Evolutionary conservation across 306 rosid genomes (phyloP).

Genomic region (Styphnolobium japonicum): DNA sequence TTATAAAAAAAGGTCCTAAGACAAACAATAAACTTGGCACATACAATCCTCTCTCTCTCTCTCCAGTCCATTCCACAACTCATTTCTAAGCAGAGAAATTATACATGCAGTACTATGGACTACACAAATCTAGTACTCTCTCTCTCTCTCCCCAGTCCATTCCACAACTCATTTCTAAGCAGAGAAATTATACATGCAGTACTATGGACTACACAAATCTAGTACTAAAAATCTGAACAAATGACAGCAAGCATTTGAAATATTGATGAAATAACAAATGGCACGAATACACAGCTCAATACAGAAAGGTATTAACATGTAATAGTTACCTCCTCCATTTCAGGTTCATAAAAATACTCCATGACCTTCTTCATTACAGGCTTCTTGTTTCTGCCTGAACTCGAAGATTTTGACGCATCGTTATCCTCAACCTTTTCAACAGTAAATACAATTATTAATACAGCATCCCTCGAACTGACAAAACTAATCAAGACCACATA

Average conservation of each 20-base stretch:
- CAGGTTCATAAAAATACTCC: conserved; percentile 99
- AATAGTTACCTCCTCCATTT: conserved; percentile 89
- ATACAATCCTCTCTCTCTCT: neutral
- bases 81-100: neutral
- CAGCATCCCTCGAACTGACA: conserved; percentile 2
- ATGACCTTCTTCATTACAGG: conserved; percentile 70
- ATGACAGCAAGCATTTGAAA: conserved; percentile 6
- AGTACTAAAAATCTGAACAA: neutral
- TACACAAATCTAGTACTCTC: neutral
- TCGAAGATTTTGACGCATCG: conserved; percentile 63
- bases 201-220: neutral
- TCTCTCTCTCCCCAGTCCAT: neutral
- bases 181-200: neutral
- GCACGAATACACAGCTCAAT: conserved; percentile 5
- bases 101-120: neutral
- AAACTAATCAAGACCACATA: conserved; percentile 1
- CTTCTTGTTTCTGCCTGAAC: conserved; percentile 79
- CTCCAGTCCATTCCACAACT: neutral
- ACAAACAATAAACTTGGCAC: conserved; percentile 2
- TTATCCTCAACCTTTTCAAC: conserved; percentile 68
- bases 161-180: neutral
- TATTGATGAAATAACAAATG: neutral
- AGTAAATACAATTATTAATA: conserved; percentile 22
- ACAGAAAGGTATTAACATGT: neutral
- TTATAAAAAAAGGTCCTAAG: neutral